Evolutionary conservation across 2,329 filamentous ascomycete species (phyloP), one percentile per base, ranked within the genome.

Genomic region (Arthrobotrys musiformis): DNA sequence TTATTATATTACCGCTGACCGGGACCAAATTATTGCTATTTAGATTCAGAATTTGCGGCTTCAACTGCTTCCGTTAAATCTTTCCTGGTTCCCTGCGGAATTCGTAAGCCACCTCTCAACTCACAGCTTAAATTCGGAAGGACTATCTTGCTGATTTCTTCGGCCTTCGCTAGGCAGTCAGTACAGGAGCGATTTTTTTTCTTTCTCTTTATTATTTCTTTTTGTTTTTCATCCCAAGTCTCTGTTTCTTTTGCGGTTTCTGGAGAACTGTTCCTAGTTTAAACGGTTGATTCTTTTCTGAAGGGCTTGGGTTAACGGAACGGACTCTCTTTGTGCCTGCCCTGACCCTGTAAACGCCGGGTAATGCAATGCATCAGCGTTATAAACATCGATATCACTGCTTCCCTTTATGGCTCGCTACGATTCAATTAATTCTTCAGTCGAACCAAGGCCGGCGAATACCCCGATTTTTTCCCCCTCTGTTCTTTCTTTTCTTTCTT

Each of bases 41-140:
- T 66, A 76, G 72, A 61, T 80, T 81, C 37, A 78, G 79, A 35
- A 68, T 79, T 46, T 81, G 80, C 64, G 80, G 80, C 6, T 72
- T 81, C 46, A 81, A 79, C 66, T 81, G 80, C 66, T 81, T 81
- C 74, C 79, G 78, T 67, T 81, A 78, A 67, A 50, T 28, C 26
- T 30, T 26, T 54, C 28, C 11, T 58, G 17, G 19, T 50, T 22
- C 13, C 52, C 48, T 13, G 37, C 48, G 48, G n/a, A 67, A 66
- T 37, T 40, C 19, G 26, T 33, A 64, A 64, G 17, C 40, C 44
- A 24, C 26, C 28, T 17, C 28, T 48, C 9, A 64, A 64, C 24
- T 37, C 28, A 37, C 40, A 50, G 42, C 40, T 24, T 50, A 50
- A n/a, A 13, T 50, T 46, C 63, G 63, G 30, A 44, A 46, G 26